Evolutionary conservation across 768 basidiomycete genomes (phyloP), one percentile per base, ranked within the genome.

Genomic region (Boletus coccyginus): DNA sequence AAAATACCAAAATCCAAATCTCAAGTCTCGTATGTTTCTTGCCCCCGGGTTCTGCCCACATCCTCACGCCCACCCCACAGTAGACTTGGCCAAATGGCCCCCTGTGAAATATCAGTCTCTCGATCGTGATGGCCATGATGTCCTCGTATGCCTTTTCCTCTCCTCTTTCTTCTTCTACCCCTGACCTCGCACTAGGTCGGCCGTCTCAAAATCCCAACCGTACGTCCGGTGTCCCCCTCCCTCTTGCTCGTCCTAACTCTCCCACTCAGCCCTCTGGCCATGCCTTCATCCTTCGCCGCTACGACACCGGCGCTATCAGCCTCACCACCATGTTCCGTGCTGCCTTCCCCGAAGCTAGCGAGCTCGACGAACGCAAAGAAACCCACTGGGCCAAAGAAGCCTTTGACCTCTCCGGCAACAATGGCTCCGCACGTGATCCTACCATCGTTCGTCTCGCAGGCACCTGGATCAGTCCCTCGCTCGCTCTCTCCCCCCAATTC

Each of bases 241-340:
- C 48, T 47, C 57, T 41, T 50, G 31, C 27, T 59, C 56, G 24
- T 63, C 62, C 65, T 61, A 53, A 61, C 50, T 36, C 62, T 41
- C 52, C 54, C 39, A 32, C 53, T 19, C 69, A 92, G 89, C 81
- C 87, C 31, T 71, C 76, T 14, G 86, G 88, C 36, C 94, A 98
- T 73, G 93, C 95, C 24, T 98, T 97, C 70, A 92, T 98, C 67
- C 86, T 98, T 36, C 85, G 94, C 44, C 86, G 95, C 52, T 94
- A 90, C 64, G 95, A 98, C 73, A 96, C 94, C 4, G 87, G 90
- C 56, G 93, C 93, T 19, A 83, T 98, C 73, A 90, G 88, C 60
- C 82, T 94, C 11, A 96, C 94, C 11, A 96, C 94, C 54, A 96
- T 98, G 94, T 96, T 91, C 76, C 90, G 94, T 56, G 94, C 94